Conservation (phyloP, 352 stramenopile species). For the Thraustochytrium striatum region DNA sequence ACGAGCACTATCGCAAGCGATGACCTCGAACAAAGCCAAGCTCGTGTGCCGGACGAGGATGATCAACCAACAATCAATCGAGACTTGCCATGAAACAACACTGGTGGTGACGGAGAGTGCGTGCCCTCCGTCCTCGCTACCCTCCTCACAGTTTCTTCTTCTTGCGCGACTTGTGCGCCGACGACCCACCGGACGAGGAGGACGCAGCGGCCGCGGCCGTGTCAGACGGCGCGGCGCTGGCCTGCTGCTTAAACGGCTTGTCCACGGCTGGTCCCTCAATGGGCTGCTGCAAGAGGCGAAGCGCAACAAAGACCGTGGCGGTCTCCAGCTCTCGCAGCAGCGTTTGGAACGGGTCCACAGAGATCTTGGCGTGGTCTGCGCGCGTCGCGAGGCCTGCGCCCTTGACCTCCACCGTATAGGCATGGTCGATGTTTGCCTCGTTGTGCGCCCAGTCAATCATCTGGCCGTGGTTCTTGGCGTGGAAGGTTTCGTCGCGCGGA, state of each 20-base stretch:
- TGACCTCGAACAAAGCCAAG: too few species aligned
- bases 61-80: too few species aligned
- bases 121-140: slow-evolving; percentile 2
- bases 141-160: too few species aligned
- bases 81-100: too few species aligned
- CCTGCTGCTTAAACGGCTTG: not conserved
- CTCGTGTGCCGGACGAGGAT: too few species aligned
- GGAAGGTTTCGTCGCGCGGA: slow-evolving; percentile 1
- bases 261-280: slow-evolving; percentile 8
- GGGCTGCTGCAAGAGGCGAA: slow-evolving; percentile 1
- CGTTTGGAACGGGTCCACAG: slow-evolving; percentile 38
- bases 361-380: slow-evolving; percentile 20
- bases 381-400: slow-evolving; percentile 1
- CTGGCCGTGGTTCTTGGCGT: slow-evolving; percentile 43
- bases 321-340: slow-evolving; percentile 42
- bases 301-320: slow-evolving; percentile 35
- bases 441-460: slow-evolving; percentile 46
- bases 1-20: too few species aligned
- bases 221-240: not conserved
- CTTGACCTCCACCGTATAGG: slow-evolving; percentile 35
- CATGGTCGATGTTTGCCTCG: slow-evolving; percentile 15
- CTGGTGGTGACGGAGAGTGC: not conserved
- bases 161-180: not conserved
- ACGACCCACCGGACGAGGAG: not conserved
- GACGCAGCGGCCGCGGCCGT: not conserved